Evolutionary conservation across 176 grass and related monocot genomes (phyloP).

Genomic region (Zea mays): DNA sequence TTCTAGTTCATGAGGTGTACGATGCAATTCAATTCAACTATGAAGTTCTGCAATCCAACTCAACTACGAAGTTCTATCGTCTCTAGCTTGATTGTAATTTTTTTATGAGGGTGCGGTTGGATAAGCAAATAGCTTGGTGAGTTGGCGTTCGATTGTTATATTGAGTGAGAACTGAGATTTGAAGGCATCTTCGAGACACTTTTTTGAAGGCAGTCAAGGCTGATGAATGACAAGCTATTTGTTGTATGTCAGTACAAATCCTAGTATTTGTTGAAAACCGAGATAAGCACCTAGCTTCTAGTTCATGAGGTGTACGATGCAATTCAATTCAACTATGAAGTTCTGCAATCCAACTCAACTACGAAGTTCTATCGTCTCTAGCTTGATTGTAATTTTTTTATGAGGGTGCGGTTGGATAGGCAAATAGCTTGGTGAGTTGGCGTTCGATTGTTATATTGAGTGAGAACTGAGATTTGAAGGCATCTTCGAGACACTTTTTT

Average conservation of each 20-base stretch:
- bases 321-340: background rate
- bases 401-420: background rate
- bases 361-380: too few relatives aligned
- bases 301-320: background rate
- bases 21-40: background rate
- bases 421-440: background rate
- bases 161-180: background rate
- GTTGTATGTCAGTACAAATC: conserved; percentile 2
- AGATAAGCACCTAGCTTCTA: conserved; percentile 22
- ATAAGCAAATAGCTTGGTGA: background rate
- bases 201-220: too few relatives aligned
- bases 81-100: background rate
- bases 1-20: background rate
- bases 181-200: background rate
- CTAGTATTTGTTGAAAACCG: conserved; percentile 14
- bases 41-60: background rate
- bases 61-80: too few relatives aligned
- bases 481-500: background rate
- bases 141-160: background rate
- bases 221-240: too few relatives aligned
- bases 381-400: background rate
- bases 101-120: background rate
- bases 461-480: background rate
- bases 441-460: background rate
- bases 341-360: too few relatives aligned